These are phyloP conservation scores for Aspergillus asperescens DNA, from an alignment of 495 filamentous ascomycete genomes.

Conservation along the genomic window DNA sequence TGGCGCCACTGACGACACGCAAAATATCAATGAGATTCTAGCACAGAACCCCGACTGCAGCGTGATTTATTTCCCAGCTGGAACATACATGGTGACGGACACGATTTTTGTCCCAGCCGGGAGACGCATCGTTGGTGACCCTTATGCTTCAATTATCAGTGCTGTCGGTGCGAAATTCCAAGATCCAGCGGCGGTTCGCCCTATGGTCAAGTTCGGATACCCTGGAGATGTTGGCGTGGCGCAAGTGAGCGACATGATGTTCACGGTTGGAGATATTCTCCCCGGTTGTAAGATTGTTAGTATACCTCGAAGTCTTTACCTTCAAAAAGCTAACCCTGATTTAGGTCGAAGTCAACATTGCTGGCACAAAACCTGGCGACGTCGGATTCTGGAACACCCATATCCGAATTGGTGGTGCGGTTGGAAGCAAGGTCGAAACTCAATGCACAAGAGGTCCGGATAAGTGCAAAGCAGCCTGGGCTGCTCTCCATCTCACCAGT, in stretches of 20 bases:
- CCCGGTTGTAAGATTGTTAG: conserved; percentile 43
- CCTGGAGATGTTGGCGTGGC: conserved; percentile 47
- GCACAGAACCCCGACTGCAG: conserved; percentile 38
- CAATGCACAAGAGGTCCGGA: conserved; percentile 31
- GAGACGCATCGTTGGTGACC: conserved; percentile 49
- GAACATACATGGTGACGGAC: conserved; percentile 52
- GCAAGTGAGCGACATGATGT: conserved; percentile 50
- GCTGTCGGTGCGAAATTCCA: conserved; percentile 44
- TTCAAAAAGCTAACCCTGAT: background rate
- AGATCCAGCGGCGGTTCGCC: conserved; percentile 38
- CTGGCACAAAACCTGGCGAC: conserved; percentile 46
- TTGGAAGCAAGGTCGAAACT: conserved; percentile 37
- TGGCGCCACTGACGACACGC: conserved; percentile 35
- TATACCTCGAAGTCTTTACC: background rate
- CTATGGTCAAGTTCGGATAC: conserved; percentile 51
- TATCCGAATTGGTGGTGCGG: conserved; percentile 50
- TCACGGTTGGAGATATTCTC: conserved; percentile 45
- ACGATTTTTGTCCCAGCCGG: conserved; percentile 50
- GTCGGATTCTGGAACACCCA: conserved; percentile 54
- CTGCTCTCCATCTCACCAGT: conserved; percentile 44
- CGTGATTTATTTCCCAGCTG: conserved; percentile 53
- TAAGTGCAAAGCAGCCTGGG: conserved; percentile 49
- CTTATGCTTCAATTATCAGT: conserved; percentile 40
- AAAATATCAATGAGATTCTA: conserved; percentile 46
- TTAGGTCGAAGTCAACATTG: conserved; percentile 46